These are phyloP conservation scores for Dendrothele bispora DNA, from an alignment of 768 basidiomycete genomes.

Conservation along the genomic window DNA sequence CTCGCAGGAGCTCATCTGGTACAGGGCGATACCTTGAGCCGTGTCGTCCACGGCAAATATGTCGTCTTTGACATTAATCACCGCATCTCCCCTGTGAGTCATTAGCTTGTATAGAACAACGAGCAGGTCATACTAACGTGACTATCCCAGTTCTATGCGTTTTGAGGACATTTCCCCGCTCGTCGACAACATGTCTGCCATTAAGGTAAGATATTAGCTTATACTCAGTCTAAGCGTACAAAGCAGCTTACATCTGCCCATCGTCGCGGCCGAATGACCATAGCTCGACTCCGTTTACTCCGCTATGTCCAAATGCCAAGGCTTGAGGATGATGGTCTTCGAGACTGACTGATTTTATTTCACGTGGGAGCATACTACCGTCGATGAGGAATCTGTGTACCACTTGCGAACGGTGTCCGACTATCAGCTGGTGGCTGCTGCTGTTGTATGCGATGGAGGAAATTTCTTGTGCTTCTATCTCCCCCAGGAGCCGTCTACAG, in stretches of 20 bases:
- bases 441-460: slow-evolving; percentile 1
- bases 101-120: too few species aligned
- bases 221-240: too few species aligned
- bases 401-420: background rate
- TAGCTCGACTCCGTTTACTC: background rate
- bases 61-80: background rate
- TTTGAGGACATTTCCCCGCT: background rate
- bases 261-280: slow-evolving; percentile 3
- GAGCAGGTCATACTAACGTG: too few species aligned
- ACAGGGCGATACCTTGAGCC: background rate
- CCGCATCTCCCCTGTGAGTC: slow-evolving; percentile 6
- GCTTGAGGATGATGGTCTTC: background rate
- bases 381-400: slow-evolving; percentile 1
- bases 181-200: background rate
- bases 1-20: background rate
- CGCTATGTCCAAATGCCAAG: background rate
- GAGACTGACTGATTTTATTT: background rate
- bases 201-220: background rate
- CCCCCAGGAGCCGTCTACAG: background rate
- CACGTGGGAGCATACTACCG: background rate
- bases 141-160: background rate
- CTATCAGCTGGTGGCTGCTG: background rate
- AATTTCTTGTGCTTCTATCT: background rate
- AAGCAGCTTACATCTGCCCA: background rate
- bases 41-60: background rate